A percentile compares a stretch with the other conserved stretches of the same genome.
phyloP scores from a whole-genome alignment of 805 yeast species.

The Lipomyces spencermartinsiae region DNA sequence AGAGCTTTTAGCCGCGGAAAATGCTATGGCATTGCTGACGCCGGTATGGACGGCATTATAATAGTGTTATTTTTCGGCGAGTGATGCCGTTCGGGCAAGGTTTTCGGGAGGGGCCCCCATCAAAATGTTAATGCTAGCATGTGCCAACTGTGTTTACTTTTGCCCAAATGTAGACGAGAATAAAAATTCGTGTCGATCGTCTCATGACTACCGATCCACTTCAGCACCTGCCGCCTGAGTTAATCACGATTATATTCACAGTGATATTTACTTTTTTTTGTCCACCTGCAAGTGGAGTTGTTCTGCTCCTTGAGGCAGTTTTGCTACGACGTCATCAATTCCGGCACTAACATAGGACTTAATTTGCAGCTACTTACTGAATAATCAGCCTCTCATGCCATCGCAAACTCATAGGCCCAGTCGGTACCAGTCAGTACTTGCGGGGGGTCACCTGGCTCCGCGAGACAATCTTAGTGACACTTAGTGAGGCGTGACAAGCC shows the following conservation, averaged over 20 bases:
- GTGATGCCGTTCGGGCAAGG: background rate
- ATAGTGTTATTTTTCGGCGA: background rate
- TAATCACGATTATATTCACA: background rate
- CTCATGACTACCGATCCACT: background rate
- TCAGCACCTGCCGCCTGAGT: background rate
- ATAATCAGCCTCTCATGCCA: background rate
- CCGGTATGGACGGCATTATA: background rate
- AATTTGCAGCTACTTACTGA: too few relatives aligned
- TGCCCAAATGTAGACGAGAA: background rate
- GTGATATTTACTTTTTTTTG: background rate
- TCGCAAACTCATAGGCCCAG: background rate
- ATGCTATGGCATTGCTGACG: background rate
- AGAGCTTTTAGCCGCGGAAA: background rate
- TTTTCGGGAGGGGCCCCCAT: background rate
- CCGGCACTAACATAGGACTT: background rate
- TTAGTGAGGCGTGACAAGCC: too few relatives aligned
- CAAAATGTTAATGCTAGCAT: background rate
- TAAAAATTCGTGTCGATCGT: background rate
- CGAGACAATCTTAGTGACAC: too few relatives aligned
- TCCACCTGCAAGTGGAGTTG: too few relatives aligned
- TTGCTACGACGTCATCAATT: background rate
- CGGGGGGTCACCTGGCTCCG: too few relatives aligned
- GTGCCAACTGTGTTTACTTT: background rate
- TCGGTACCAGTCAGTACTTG: too few relatives aligned
- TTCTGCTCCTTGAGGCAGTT: background rate